Evolutionary conservation across 176 grass and related monocot species (phyloP), one percentile per base, ranked within the genome.

Genomic region (Cenchrus americanus): DNA sequence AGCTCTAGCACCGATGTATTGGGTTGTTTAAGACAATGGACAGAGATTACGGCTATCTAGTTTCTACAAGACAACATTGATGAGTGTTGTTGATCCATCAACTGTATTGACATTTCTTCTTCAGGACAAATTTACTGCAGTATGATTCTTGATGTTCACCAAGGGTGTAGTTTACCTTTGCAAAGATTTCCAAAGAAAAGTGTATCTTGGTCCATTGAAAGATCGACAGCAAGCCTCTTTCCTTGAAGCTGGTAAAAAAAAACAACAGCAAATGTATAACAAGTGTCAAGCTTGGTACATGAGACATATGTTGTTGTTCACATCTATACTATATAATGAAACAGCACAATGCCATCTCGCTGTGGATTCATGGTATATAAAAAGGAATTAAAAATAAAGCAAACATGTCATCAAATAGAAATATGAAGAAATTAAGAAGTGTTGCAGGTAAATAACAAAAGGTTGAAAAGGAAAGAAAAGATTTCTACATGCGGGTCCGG

Each of bases 121-220:
- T 44, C 55, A 6, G 4, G 30, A 30, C 12, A 70, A 52, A 71
- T 1, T 14, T 71, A 71, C 34, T 71, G 12, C 52, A 69, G 19
- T 54, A 37, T 65, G 46, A 59, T 78, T 73, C 11, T n/a, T 19
- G 21, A 64, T 50, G 73, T 87, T 50, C 40, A 85, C 78, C 14
- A 80, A 62, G 8, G 21, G 14, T 58, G 40, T 58, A 81, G 22
- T 78, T 91, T 86, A 97, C 91, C 82, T 92, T 94, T 97, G 66
- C 78, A 76, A 86, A 97, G 91, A 86, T 94, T 97, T 82, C 94
- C 94, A 94, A 97, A 90, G 84, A 93, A 97, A 55, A 97, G 71
- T 40, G 91, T 88, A 84, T 93, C 89, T 86, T 97, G 89, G 79
- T 97, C 94, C 76, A 86, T 84, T 73, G 94, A 93, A 84, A 93